Base-by-base conservation (phyloP, 2,329 filamentous ascomycete species). In the Dryadomyces quercivorus region DNA sequence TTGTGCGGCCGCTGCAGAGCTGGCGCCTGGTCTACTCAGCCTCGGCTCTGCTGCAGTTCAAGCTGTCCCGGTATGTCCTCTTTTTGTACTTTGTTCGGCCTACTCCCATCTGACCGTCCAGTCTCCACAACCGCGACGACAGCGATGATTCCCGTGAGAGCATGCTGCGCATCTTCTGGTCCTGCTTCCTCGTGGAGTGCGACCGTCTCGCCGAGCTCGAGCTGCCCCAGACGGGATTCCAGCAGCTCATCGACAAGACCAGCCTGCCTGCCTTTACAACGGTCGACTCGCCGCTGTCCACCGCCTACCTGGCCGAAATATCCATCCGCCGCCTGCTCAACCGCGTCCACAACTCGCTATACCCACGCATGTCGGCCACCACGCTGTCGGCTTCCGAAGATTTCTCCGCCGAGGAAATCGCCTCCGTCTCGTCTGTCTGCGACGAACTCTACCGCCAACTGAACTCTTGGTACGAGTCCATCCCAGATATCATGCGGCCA, bases 11-110 rank as follows among this genome's bases (percentile, higher is more conserved):
- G 4, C 54, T 67, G 31, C 65, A 68, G 22, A 67, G 65, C 51
- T 68, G 65, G 66, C 57, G 61, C 21, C 55, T 67, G n/a, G 66
- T 67, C 26, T 59, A 66, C 48, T 61, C 63, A 13, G 65, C 66
- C 8, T 63, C 64, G 5, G 63, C 63, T 9, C 61, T 63, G 8
- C 58, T 67, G 8, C 65, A 67, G 36, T 63, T 65, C 49, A 61
- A 60, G 49, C 51, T 65, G 3, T 63, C 60, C 5, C 57, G 61
- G 21, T 62, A 31, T 13, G 46, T 26, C 9, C 4, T 10, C 38
- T 9, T 13, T 42, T n/a, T n/a, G n/a, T n/a, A n/a, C 38, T 15
- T 13, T 15, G 5, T 42, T 42, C 16, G 3, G 38, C 4, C 16
- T 13, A n/a, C n/a, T 9, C 16, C 38, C 38, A 13, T 42, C 38